These are phyloP conservation scores for Phytophthora colocasiae DNA, from an alignment of 352 stramenopile genomes.

Conservation along the genomic window DNA sequence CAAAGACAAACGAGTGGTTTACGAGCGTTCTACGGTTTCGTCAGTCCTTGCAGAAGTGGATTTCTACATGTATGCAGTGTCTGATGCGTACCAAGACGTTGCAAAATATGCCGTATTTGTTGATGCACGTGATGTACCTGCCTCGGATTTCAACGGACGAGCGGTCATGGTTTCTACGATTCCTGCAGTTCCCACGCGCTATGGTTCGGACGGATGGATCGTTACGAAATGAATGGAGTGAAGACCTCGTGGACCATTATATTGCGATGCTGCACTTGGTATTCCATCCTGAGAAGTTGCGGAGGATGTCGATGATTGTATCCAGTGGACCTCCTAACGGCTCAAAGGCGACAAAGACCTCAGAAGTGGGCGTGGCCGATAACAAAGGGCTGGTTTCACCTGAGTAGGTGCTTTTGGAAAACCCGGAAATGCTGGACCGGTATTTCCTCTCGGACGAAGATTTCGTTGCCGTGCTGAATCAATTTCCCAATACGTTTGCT, in stretches of 20 bases:
- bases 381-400: slow-evolving; percentile 58
- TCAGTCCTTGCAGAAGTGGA: slow-evolving; percentile 85
- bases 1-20: slow-evolving; percentile 84
- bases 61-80: slow-evolving; percentile 67
- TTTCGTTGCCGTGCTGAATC: slow-evolving; percentile 84
- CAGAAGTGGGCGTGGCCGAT: slow-evolving; percentile 28
- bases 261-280: slow-evolving; percentile 88
- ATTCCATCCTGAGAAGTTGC: slow-evolving; percentile 86
- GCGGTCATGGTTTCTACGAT: slow-evolving; percentile 79
- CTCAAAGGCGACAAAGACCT: slow-evolving; percentile 32
- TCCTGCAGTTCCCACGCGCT: slow-evolving; percentile 81
- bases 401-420: slow-evolving; percentile 87
- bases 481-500: slow-evolving; percentile 86
- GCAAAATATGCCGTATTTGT: slow-evolving; percentile 82
- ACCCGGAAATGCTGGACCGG: slow-evolving; percentile 80
- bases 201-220: slow-evolving; percentile 66
- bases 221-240: slow-evolving; percentile 70
- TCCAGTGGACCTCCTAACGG: slow-evolving; percentile 60
- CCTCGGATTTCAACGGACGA: slow-evolving; percentile 82
- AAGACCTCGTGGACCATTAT: slow-evolving; percentile 87
- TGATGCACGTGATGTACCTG: slow-evolving; percentile 90
- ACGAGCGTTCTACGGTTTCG: slow-evolving; percentile 77
- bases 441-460: slow-evolving; percentile 88
- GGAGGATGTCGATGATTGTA: slow-evolving; percentile 72
- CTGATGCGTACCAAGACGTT: slow-evolving; percentile 70